Evolutionary conservation across 1,284 basidiomycete genomes (phyloP), one percentile per base, ranked within the genome.

Genomic region (Tylopilus sp.): DNA sequence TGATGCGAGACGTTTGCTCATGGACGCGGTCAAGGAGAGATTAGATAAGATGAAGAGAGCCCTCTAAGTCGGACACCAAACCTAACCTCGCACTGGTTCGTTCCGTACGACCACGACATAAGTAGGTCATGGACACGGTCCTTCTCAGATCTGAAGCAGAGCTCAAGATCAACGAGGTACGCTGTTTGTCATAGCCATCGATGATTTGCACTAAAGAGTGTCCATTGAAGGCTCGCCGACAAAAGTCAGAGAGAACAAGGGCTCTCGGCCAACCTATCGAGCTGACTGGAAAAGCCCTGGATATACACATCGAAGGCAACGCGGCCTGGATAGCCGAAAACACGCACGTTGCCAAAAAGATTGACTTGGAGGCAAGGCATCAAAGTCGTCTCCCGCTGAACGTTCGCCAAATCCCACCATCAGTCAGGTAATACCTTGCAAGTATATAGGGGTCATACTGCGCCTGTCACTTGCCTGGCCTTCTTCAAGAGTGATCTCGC

Each of bases 291-390:
- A 91, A 88, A 59, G 82, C 91, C 1, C 70, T 97, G 30, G 81
- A 78, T 33, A 71, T 96, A 5, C 68, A 81, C 25, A 68, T 97
- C 33, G 71, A 75, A 29, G 84, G 75, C 4, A 75, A 79, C 26
- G 70, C 80, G 21, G 89, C 81, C 0, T 97, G 89, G 87, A 82
- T 92, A 40, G 92, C 89, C 18, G 92, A 94, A 65, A 93, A 86
- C 60, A 88, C 89, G 0, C 81, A 84, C 53, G 76, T 86, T 11
- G 77, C 83, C 10, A 77, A 86, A 43, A 83, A 84, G 57, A 62
- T 93, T 29, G 81, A 91, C 60, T 68, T 96, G 21, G 77, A 88
- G 74, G 93, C 92, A 59, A 51, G 71, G 51, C 25, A 10, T 28
- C 31, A 10, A 46, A 15, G 6, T 50, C 23, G 31, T 43, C 25